Base-by-base conservation (phyloP, 139 green algal genomes). In the Chlorella sp. region DNA sequence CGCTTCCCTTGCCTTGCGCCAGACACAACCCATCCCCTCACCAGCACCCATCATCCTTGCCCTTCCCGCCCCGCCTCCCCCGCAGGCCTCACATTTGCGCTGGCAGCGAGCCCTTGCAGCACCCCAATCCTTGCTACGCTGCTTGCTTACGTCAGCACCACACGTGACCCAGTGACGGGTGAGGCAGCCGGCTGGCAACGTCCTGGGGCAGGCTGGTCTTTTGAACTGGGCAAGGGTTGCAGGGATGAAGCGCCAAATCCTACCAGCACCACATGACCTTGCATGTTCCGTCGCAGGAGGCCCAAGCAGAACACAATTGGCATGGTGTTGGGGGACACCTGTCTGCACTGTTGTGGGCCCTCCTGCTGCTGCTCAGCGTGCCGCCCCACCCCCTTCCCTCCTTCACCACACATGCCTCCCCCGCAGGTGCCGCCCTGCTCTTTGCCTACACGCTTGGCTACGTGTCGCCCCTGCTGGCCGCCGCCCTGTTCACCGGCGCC, bases 121-220 rank as follows among this genome's bases (percentile, higher is more conserved):
- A 99, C 97, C 28, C 98, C 98, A 21, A 96, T 99, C 66, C 95
- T 99, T 42, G 97, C 98, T 1, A 98, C 98, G 0, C 91, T 99
- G 57, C 94, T 99, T 28, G 98, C 96, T 0, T 99, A 97, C 86
- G 97, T 98, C 0, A 95, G 95, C 2, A 94, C 96, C 18, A 95
- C 94, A 12, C 71, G 93, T 0, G 92, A 97, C 68, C 89, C 92
- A 15, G 22, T 94, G 18, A 84, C 81, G 76, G 92, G 84, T 79
- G 85, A 26, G 89, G 60, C 37, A 91, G 21, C 71, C 14, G 71
- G 21, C 71, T 26, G 18, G n/a, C 37, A 80, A n/a, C 75, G 53
- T 34, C 11, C 36, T 53, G 18, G 36, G 75, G 18, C 0, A 28
- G 34, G 18, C 0, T 22, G 12, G 11, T 16, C 22, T 2, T n/a